A percentile compares a stretch with the other conserved stretches of the same genome.
These are phyloP conservation scores for Arthrinium phaeospermum DNA, from an alignment of 2,329 filamentous ascomycete species.

Conservation along the genomic window DNA sequence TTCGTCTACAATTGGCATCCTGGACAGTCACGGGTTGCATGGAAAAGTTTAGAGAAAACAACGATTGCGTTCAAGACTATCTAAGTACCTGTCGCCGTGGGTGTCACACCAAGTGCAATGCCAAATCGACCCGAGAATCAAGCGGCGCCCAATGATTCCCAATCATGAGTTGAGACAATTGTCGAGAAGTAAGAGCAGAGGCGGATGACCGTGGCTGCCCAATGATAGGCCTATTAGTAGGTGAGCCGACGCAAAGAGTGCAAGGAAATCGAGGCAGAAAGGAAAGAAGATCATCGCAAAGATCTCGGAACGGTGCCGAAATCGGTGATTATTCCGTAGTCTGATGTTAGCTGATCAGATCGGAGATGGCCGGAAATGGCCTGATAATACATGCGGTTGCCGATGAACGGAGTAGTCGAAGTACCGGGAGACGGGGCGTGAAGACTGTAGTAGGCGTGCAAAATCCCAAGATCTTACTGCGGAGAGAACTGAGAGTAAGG, in stretches of 20 bases:
- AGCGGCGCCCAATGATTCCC: slow-evolving; percentile 20
- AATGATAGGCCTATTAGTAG: slow-evolving; percentile 4
- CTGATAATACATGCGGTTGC: neutral
- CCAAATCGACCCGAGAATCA: slow-evolving; percentile 21
- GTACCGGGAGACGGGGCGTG: neutral
- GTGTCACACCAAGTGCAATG: slow-evolving; percentile 19
- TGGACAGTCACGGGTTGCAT: neutral
- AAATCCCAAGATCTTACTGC: slow-evolving; percentile 26
- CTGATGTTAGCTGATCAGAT: neutral
- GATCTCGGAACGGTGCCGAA: slow-evolving; percentile 16
- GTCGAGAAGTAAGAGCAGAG: slow-evolving; percentile 17
- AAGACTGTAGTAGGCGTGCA: neutral
- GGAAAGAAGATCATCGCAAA: slow-evolving; percentile 16
- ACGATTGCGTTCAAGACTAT: slow-evolving; percentile 11
- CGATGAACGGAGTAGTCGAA: neutral
- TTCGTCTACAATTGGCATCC: neutral
- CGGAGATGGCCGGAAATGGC: slow-evolving; percentile 7
- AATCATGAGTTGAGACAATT: slow-evolving; percentile 1
- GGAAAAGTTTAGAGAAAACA: neutral
- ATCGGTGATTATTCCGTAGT: slow-evolving; percentile 14
- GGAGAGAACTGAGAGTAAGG: slow-evolving; percentile 43
- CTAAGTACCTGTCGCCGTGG: slow-evolving; percentile 15
- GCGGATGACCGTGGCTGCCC: slow-evolving; percentile 10
- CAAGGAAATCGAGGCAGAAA: slow-evolving; percentile 19
- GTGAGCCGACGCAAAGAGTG: slow-evolving; percentile 16